Conservation (phyloP, 306 rosid genomes). For the Vigna reflexopilosa region DNA sequence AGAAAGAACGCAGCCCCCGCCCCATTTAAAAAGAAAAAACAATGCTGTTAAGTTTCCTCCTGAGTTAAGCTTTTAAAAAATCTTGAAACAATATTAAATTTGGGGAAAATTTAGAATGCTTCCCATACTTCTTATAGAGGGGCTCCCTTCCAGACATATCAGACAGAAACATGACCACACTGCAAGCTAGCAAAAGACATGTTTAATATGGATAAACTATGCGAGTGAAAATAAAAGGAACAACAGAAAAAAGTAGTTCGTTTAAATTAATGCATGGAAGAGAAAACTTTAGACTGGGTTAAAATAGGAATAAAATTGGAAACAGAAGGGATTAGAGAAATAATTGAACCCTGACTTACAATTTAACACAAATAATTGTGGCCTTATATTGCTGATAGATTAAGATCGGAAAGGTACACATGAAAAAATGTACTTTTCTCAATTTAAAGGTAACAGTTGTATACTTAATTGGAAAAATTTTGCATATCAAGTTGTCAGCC, state of each 20-base stretch:
- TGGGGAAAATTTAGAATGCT: constrained; percentile 25
- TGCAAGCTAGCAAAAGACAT: constrained; percentile 79
- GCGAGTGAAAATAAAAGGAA: constrained; percentile 19
- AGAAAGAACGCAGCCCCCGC: constrained; percentile 19
- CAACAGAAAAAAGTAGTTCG: background rate
- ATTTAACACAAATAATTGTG: constrained; percentile 1
- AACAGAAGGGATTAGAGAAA: constrained; percentile 8
- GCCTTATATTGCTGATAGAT: background rate
- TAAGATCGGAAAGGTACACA: constrained; percentile 1
- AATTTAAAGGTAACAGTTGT: constrained; percentile 4
- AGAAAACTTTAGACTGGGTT: constrained; percentile 7
- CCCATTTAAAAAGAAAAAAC: background rate
- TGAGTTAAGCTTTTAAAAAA: constrained; percentile 14
- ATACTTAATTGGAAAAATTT: constrained; percentile 22
- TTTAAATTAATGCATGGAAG: constrained; percentile 29
- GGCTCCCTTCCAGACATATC: constrained; percentile 99
- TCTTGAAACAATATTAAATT: constrained; percentile 14
- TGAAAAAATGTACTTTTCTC: background rate
- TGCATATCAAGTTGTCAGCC: background rate
- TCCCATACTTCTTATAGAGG: constrained; percentile 82
- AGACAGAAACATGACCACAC: constrained; percentile 91
- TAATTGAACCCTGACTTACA: constrained; percentile 20
- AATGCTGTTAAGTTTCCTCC: constrained; percentile 40
- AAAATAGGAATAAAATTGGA: background rate
- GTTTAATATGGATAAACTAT: constrained; percentile 51